phyloP scores from a whole-genome alignment of 495 filamentous ascomycete genomes.

The Hypoxylon lenormandii region DNA sequence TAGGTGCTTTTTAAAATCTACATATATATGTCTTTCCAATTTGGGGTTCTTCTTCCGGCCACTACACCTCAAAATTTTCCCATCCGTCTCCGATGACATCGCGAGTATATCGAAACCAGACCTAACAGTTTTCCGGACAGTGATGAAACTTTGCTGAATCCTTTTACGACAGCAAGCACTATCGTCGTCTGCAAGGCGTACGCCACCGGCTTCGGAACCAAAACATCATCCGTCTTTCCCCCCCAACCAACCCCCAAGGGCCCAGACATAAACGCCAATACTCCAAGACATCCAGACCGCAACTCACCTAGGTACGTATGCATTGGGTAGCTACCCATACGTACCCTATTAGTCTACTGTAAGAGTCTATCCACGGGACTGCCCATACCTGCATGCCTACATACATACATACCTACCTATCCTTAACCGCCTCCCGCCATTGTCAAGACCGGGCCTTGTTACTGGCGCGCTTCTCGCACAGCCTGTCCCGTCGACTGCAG shows the following conservation, averaged over 20 bases:
- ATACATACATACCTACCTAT: too few species aligned
- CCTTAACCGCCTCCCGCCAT: slow-evolving; percentile 11
- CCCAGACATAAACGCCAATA: not conserved
- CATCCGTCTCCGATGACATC: slow-evolving; percentile 22
- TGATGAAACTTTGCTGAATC: slow-evolving; percentile 35
- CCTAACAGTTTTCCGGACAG: slow-evolving; percentile 21
- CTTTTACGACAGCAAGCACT: slow-evolving; percentile 12
- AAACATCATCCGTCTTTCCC: slow-evolving; percentile 33
- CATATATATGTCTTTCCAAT: slow-evolving; percentile 20
- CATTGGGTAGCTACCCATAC: slow-evolving; percentile 40
- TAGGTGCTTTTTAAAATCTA: slow-evolving; percentile 11
- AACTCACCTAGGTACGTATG: slow-evolving; percentile 40
- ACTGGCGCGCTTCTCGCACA: slow-evolving; percentile 34
- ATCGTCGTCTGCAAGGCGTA: slow-evolving; percentile 34
- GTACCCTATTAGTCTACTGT: slow-evolving; percentile 3
- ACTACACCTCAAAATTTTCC: slow-evolving; percentile 34
- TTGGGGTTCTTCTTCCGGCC: slow-evolving; percentile 34
- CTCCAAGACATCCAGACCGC: slow-evolving; percentile 27
- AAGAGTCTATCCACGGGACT: not conserved
- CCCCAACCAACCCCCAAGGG: not conserved
- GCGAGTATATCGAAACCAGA: slow-evolving; percentile 6
- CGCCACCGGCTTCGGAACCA: slow-evolving; percentile 41
- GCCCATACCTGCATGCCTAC: too few species aligned
- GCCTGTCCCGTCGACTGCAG: slow-evolving; percentile 30
- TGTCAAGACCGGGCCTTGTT: slow-evolving; percentile 18